Percentiles rank a stretch among this genome's conserved stretches.
Conservation (phyloP, 75 land plant genomes). For the Azolla pinnata region DNA sequence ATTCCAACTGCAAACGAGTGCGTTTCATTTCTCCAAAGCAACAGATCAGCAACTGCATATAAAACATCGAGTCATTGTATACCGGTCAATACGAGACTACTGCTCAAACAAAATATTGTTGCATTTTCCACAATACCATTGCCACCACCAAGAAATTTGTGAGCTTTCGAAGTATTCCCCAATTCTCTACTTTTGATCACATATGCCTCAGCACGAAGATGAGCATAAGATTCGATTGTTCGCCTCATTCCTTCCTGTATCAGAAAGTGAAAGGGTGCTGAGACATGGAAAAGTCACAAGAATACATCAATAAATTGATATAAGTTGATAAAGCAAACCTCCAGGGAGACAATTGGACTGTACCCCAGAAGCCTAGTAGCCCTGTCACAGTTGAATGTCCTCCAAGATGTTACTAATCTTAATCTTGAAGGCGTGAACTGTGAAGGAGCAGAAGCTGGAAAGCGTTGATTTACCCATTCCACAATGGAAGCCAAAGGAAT, state of each 20-base stretch:
- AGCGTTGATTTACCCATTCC: conserved; percentile 45
- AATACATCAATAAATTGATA: too few relatives aligned
- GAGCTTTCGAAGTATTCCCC: conserved; percentile 48
- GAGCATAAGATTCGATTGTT: conserved; percentile 61
- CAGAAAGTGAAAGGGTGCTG: too few relatives aligned
- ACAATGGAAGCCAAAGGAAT: conserved; percentile 75
- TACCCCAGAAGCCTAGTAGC: conserved; percentile 69
- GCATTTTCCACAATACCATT: conserved; percentile 40
- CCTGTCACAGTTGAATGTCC: conserved; percentile 71
- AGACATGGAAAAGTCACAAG: too few relatives aligned
- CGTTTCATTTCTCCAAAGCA: conserved; percentile 74
- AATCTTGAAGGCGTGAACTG: conserved; percentile 75
- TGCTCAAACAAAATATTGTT: too few relatives aligned
- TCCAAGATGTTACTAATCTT: conserved; percentile 49
- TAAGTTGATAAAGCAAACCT: conserved; percentile 52
- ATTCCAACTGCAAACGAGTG: conserved; percentile 31
- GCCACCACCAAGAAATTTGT: conserved; percentile 45
- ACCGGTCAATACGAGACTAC: too few relatives aligned
- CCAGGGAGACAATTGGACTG: conserved; percentile 57
- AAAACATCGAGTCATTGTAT: too few relatives aligned
- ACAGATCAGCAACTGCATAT: conserved; percentile 58
- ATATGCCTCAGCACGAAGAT: conserved; percentile 43
- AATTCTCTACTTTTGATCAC: conserved; percentile 10
- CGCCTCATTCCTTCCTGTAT: conserved; percentile 65
- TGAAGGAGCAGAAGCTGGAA: conserved; percentile 67